Conservation (phyloP, 345 rosid genomes). For the Draba incana region DNA sequence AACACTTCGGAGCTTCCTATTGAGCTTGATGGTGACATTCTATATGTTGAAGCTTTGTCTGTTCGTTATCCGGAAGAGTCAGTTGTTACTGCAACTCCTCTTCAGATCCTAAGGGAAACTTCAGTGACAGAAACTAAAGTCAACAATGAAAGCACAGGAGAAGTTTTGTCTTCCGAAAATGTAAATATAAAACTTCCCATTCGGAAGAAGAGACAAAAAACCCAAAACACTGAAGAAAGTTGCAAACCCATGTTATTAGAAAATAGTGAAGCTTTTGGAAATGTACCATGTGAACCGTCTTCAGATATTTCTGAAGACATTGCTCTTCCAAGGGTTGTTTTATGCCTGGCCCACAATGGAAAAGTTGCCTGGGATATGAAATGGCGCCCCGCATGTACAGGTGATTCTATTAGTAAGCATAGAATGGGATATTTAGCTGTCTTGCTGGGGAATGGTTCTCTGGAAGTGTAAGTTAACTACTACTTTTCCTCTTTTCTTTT, state of each 20-base stretch:
- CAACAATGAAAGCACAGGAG: conserved; percentile 25
- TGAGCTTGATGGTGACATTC: conserved; percentile 40
- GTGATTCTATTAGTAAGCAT: conserved; percentile 51
- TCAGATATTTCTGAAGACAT: conserved; percentile 49
- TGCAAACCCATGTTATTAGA: conserved; percentile 33
- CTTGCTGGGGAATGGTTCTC: conserved; percentile 84
- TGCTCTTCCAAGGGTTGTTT: conserved; percentile 68
- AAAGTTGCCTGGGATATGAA: conserved; percentile 94
- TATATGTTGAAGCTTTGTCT: conserved; percentile 49
- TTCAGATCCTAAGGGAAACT: conserved; percentile 40
- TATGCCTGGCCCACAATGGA: conserved; percentile 91
- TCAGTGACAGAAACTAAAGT: conserved; percentile 33
- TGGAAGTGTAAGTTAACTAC: conserved; percentile 81
- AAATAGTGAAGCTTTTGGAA: conserved; percentile 37
- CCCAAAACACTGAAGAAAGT: conserved; percentile 37
- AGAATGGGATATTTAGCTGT: conserved; percentile 94
- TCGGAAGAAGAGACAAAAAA: conserved; percentile 42
- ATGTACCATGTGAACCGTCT: conserved; percentile 34
- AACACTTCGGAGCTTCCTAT: conserved; percentile 41
- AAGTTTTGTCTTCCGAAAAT: conserved; percentile 39
- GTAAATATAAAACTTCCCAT: conserved; percentile 40
- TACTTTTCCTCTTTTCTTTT: conserved; percentile 17
- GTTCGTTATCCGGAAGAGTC: conserved; percentile 57
- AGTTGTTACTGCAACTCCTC: conserved; percentile 45
- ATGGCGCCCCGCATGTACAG: conserved; percentile 64